Evolutionary conservation across 1,139 yeast genomes (phyloP).

Genomic region (Hanseniaspora sp.): DNA sequence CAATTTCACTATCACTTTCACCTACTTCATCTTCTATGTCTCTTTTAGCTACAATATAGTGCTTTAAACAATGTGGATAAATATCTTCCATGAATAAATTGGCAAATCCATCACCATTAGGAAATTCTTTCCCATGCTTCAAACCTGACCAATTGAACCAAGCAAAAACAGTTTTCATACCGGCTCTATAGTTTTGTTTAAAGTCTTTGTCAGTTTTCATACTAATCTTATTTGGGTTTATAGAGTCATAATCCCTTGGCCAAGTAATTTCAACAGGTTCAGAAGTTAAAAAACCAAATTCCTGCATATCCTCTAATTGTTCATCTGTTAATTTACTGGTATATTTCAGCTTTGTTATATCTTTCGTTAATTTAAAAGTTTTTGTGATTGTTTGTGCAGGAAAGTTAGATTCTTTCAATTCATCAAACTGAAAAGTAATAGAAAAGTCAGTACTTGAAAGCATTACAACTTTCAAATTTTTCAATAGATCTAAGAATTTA

Average conservation of each 20-base stretch:
- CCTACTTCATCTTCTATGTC: constrained; percentile 41
- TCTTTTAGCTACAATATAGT: constrained; percentile 53
- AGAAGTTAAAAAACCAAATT: constrained; percentile 38
- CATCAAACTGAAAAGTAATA: constrained; percentile 44
- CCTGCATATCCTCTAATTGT: constrained; percentile 42
- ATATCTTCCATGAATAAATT: constrained; percentile 53
- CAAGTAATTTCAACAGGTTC: constrained; percentile 42
- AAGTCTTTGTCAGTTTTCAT: constrained; percentile 35
- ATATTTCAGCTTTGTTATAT: constrained; percentile 19
- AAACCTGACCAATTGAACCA: constrained; percentile 69
- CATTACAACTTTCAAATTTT: constrained; percentile 46
- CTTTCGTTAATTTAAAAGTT: constrained; percentile 39
- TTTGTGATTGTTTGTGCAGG: constrained; percentile 46
- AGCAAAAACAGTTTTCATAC: constrained; percentile 65
- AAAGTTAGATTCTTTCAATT: constrained; percentile 30
- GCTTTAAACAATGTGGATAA: constrained; percentile 61
- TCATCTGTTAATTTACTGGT: constrained; percentile 18
- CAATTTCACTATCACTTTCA: constrained; percentile 37
- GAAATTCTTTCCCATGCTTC: constrained; percentile 61
- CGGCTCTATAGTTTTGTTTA: constrained; percentile 50
- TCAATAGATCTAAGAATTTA: constrained; percentile 51
- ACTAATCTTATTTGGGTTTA: constrained; percentile 43
- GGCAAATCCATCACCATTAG: constrained; percentile 62
- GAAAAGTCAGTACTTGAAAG: constrained; percentile 36
- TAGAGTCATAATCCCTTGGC: constrained; percentile 46